A percentile compares a stretch with the other conserved stretches of the same genome.
Evolutionary conservation across 768 basidiomycete genomes (phyloP).

Genomic region (Tylopilus intermedius): DNA sequence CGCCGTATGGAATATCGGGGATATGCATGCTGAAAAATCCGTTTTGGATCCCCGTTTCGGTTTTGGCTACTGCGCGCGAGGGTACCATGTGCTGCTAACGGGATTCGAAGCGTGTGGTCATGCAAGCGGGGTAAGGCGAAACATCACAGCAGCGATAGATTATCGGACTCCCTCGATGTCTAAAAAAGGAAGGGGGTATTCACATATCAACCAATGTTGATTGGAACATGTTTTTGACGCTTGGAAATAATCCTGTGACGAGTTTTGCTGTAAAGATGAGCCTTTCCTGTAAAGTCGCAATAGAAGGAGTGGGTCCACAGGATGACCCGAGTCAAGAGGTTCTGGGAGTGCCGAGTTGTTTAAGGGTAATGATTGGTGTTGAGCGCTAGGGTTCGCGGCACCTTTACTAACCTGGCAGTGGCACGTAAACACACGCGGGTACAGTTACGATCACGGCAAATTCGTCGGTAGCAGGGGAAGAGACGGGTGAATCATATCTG

Average conservation of each 20-base stretch:
- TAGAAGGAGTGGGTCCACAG: not conserved
- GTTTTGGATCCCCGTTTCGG: not conserved
- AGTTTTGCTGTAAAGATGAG: not conserved
- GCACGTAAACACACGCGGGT: not conserved
- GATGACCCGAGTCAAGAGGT: not conserved
- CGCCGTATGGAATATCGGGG: slow-evolving; percentile 4
- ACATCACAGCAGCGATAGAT: not conserved
- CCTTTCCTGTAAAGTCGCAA: not conserved
- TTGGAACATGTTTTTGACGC: not conserved
- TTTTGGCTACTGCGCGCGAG: not conserved
- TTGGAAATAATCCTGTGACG: not conserved
- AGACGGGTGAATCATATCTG: not conserved
- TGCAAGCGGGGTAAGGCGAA: slow-evolving; percentile 1
- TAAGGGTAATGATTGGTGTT: slow-evolving; percentile 1
- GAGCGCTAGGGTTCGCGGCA: not conserved
- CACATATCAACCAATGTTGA: not conserved
- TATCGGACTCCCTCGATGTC: slow-evolving; percentile 1
- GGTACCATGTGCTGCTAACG: slow-evolving; percentile 3
- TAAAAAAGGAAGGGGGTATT: not conserved
- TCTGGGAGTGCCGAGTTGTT: slow-evolving; percentile 3
- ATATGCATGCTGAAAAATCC: not conserved
- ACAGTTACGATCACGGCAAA: not conserved
- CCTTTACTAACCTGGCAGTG: not conserved
- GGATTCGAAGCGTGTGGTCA: not conserved
- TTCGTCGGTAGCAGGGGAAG: not conserved